Evolutionary conservation across 352 stramenopile species (phyloP).

Genomic region (Globisporangium abappressorium): DNA sequence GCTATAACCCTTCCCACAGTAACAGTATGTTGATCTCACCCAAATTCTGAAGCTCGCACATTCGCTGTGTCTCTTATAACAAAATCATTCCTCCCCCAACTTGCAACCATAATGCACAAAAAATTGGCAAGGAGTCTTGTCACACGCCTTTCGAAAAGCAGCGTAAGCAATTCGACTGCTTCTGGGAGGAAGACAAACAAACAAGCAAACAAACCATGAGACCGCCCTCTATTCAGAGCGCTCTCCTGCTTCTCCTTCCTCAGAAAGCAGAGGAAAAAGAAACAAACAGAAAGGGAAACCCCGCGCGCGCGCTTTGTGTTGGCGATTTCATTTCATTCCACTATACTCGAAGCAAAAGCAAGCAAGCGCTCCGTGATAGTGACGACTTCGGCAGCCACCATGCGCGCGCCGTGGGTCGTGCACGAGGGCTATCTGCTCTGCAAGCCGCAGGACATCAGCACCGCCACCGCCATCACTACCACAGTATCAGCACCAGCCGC

Average conservation of each 20-base stretch:
- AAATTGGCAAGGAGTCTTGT: constrained; percentile 8
- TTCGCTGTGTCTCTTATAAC: background rate
- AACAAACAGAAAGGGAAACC: background rate
- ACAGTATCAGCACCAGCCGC: constrained; percentile 6
- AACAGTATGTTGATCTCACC: background rate
- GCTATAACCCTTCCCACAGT: too few relatives aligned
- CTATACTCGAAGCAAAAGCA: constrained; percentile 7
- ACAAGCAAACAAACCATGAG: background rate
- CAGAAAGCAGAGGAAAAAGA: background rate
- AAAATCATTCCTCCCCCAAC: background rate
- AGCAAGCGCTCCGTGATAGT: background rate
- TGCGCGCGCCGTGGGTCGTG: constrained; percentile 54
- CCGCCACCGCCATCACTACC: constrained; percentile 1
- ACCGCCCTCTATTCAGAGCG: constrained; percentile 5
- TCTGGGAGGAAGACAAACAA: background rate
- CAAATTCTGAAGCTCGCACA: background rate
- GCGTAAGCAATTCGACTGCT: background rate
- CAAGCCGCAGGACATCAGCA: constrained; percentile 24
- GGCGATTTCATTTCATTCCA: background rate
- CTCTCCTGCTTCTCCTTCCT: constrained; percentile 1
- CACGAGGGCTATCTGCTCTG: constrained; percentile 55
- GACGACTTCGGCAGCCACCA: constrained; percentile 9
- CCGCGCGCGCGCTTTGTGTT: background rate
- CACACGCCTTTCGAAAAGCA: background rate
- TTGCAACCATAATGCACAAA: constrained; percentile 6